Conservation (phyloP, 164 flowering plant genomes). For the Warburgia ugandensis region DNA sequence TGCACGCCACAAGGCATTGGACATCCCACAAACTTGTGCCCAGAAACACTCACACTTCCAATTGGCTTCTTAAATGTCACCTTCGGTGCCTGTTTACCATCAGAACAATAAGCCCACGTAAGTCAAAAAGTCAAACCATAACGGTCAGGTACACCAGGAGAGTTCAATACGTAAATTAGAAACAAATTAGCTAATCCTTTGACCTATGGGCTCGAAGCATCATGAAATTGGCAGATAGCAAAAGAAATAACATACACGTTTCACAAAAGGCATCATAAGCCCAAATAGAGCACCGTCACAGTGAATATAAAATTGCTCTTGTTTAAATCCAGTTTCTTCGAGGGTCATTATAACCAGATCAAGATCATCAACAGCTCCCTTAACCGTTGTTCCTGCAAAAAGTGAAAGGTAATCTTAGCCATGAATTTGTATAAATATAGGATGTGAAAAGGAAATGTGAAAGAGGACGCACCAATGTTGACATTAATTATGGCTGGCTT, state of each 20-base stretch:
- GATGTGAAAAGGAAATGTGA: neutral
- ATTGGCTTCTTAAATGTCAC: conserved; percentile 90
- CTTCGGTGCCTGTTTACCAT: conserved; percentile 70
- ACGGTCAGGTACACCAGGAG: neutral
- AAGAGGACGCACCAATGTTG: conserved; percentile 55
- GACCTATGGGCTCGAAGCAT: neutral
- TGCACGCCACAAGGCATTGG: conserved; percentile 99
- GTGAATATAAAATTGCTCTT: conserved; percentile 83
- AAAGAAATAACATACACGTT: conserved; percentile 44
- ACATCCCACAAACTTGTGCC: conserved; percentile 96
- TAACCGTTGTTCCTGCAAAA: conserved; percentile 85
- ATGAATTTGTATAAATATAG: neutral
- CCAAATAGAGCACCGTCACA: conserved; percentile 97
- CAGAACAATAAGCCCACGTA: neutral
- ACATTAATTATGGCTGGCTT: conserved; percentile 90
- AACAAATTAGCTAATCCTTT: neutral
- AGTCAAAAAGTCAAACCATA: neutral
- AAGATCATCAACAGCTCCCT: conserved; percentile 98
- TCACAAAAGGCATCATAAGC: conserved; percentile 98
- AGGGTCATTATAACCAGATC: conserved; percentile 85
- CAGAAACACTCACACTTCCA: conserved; percentile 95
- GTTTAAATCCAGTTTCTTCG: conserved; percentile 68
- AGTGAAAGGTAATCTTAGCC: neutral
- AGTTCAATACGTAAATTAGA: neutral
- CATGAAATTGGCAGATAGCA: neutral